These are phyloP conservation scores for Sphenostylis stenocarpa DNA, from an alignment of 306 rosid species.

Conservation along the genomic window DNA sequence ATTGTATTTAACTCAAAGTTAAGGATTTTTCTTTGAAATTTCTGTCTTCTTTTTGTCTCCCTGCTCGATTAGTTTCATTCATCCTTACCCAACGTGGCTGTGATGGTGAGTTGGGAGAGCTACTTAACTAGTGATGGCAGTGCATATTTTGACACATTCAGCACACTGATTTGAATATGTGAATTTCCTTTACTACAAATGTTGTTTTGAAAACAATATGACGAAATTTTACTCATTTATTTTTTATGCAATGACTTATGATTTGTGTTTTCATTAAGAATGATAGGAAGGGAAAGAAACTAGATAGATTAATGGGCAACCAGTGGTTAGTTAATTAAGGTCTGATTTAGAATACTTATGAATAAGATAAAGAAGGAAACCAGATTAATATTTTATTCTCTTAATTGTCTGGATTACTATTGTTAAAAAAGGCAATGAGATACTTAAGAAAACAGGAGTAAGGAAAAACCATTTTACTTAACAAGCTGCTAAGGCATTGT, in stretches of 20 bases:
- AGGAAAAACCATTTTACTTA: neutral
- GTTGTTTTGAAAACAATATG: neutral
- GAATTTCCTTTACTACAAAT: neutral
- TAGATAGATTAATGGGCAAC: neutral
- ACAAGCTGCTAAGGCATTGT: neutral
- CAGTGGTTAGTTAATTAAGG: neutral
- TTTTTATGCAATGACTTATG: neutral
- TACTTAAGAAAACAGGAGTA: neutral
- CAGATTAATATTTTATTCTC: too few relatives aligned
- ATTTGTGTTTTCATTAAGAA: neutral
- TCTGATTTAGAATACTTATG: slow-evolving; percentile 1
- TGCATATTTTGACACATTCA: neutral
- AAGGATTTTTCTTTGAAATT: neutral
- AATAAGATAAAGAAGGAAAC: too few relatives aligned
- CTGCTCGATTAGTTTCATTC: neutral
- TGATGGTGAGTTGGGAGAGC: neutral
- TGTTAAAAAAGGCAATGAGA: neutral
- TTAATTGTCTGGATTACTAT: neutral
- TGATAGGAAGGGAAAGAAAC: neutral
- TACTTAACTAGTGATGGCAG: neutral
- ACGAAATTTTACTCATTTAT: neutral
- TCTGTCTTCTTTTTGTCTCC: neutral
- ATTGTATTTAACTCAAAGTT: neutral
- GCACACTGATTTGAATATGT: neutral
- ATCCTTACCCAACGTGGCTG: neutral